Conservation (phyloP, 73 alveolate genomes). For the Tetrahymena elliotti region DNA sequence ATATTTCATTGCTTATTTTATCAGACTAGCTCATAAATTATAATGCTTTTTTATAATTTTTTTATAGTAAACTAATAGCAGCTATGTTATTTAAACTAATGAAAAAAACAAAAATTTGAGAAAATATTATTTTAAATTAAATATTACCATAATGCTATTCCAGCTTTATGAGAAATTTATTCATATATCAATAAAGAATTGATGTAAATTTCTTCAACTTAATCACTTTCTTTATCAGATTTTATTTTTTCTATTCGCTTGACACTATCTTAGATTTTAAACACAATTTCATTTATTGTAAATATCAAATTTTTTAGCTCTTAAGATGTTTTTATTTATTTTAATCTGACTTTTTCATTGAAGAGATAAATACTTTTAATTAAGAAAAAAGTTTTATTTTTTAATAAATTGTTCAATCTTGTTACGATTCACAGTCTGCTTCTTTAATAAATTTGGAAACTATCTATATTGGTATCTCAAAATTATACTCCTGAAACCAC, state of each 20-base stretch:
- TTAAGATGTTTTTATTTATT: neutral
- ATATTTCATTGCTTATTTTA: neutral
- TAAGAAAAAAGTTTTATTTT: neutral
- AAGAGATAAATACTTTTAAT: neutral
- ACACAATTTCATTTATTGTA: neutral
- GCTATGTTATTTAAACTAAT: neutral
- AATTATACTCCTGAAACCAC: neutral
- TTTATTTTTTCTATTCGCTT: neutral
- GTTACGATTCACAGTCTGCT: neutral
- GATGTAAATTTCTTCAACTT: neutral
- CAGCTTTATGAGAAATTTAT: neutral
- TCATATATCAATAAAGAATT: neutral
- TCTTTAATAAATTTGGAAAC: neutral
- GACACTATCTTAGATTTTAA: neutral
- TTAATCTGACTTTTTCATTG: neutral
- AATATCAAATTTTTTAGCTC: neutral
- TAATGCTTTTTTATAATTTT: neutral
- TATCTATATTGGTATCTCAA: neutral
- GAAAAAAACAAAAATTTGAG: neutral
- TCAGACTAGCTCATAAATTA: neutral
- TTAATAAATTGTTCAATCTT: neutral
- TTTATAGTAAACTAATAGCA: neutral
- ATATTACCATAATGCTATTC: neutral
- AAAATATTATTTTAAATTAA: neutral
- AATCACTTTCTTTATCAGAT: neutral